Base-by-base conservation (phyloP, 805 yeast species). In the Groenewaldozyma salmanticensis region DNA sequence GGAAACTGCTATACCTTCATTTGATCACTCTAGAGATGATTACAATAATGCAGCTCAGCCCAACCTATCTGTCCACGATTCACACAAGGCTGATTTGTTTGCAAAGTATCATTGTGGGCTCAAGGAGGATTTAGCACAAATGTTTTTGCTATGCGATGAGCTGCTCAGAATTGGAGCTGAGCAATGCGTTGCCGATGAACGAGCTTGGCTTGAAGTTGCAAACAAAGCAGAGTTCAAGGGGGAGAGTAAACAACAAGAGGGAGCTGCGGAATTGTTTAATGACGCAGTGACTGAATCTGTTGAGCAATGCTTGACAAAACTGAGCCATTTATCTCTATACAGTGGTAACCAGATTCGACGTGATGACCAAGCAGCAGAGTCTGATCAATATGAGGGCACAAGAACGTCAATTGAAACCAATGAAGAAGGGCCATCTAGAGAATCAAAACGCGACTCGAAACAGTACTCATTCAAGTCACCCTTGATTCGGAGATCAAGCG, bases 121-220 rank as follows among this genome's bases (percentile, higher is more conserved):
- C 33, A 50, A 48, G 34, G 51, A 46, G 27, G 53, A 50, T 7
- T 37, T 51, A n/a, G 50, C 52, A 1, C 51, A 46, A n/a, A 35
- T 51, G 37, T 48, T 49, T 31, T 27, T 31, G 2, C 37, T 44
- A 17, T 42, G 50, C 4, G 48, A 46, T 24, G 33, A 35, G 18
- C 34, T 50, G 35, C 42, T 49, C 2, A 50, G 44, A 4, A 11
- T 35, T 4, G 37, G 50, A 33, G 32, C 48, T 39, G 37, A 37
- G 16, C 36, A 39, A 31, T 48, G 34, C 32, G 39, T 51, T 15
- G 18, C 21, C 7, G 46, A 48, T 27, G 49, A 51, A 45, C 40
- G 45, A 21, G 38, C 44, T 19, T 51, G 55, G 55, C 48, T 51
- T 38, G 42, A 49, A 3, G 31, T 43, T 37, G 45, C 49, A n/a